Evolutionary conservation across 2,329 filamentous ascomycete genomes (phyloP), one percentile per base, ranked within the genome.

Genomic region (Cercospora zeae-maydis): DNA sequence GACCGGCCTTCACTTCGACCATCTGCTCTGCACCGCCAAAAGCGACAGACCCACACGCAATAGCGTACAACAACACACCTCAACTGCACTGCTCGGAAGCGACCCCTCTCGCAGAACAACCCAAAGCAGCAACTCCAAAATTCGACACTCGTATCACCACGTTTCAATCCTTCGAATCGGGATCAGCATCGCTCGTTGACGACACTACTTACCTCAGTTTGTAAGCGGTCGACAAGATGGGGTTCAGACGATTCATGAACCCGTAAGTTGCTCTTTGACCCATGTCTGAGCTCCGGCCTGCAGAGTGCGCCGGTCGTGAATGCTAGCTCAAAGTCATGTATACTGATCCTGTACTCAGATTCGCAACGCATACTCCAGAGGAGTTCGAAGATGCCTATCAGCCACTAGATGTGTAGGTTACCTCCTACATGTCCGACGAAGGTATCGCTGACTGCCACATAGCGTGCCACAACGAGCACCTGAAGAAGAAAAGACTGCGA

Each of bases 361-460:
- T 84, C 74, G 78, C 79, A 62, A 81, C 76, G 64, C 78, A 81
- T 68, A 79, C 83, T 66, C 76, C 80, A 52, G 76, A 76, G 30
- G 79, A 83, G 61, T 84, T 82, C 63, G 77, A 78, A n/a, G 78
- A 77, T 21, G 81, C 84, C 33, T 73, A 80, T 16, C 77, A 84
- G 9, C 82, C 83, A 30, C 76, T 86, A 47, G 75, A 78, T 16
- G 72, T 79, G 68, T 64, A 36, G 42, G 59, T 59, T 21, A 13
- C n/a, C 14, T 27, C 4, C 14, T 8, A 19, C 14, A 37, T 34
- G 14, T 10, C 42, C 24, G 27, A 14, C 6, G 5, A 10, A 13
- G 2, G 19, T n/a, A 4, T 51, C 4, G 19, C 39, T 49, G 42
- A 36, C 16, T 36, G n/a, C 10, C 16, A 21, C 24, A 9, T 34